These are phyloP conservation scores for Colletotrichum chrysophilum DNA, from an alignment of 2,329 filamentous ascomycete species.

Conservation along the genomic window DNA sequence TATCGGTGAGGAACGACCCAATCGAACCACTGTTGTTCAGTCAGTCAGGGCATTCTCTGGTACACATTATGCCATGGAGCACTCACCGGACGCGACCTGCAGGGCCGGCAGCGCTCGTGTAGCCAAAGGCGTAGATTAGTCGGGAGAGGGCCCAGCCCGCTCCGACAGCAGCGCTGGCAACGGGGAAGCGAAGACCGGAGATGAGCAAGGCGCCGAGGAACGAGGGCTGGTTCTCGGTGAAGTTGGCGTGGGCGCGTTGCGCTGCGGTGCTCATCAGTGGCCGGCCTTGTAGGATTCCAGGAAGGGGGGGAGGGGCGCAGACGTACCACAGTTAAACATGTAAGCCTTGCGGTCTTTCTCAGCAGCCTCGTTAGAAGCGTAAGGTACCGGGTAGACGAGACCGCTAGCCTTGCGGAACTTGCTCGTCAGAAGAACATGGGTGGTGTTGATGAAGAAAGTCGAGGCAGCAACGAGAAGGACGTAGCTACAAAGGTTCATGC, in stretches of 20 bases:
- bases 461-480: slow-evolving; percentile 63
- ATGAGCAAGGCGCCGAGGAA: slow-evolving; percentile 59
- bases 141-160: slow-evolving; percentile 58
- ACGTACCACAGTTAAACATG: slow-evolving; percentile 67
- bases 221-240: slow-evolving; percentile 63
- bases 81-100: slow-evolving; percentile 47
- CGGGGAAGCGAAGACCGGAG: slow-evolving; percentile 60
- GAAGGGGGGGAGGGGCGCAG: not conserved
- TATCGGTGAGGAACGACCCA: slow-evolving; percentile 38
- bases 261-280: slow-evolving; percentile 36
- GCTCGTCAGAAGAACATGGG: slow-evolving; percentile 54
- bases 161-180: slow-evolving; percentile 53
- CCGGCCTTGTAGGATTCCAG: not conserved
- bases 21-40: slow-evolving; percentile 37
- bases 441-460: slow-evolving; percentile 62
- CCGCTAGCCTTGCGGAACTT: slow-evolving; percentile 56
- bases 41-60: not conserved
- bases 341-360: slow-evolving; percentile 58
- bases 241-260: slow-evolving; percentile 69
- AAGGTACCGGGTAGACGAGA: slow-evolving; percentile 62
- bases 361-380: slow-evolving; percentile 59
- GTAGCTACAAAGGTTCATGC: slow-evolving; percentile 50
- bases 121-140: slow-evolving; percentile 61
- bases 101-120: slow-evolving; percentile 52
- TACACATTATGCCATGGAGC: not conserved